Evolutionary conservation across 1,284 basidiomycete genomes (phyloP).

Genomic region (Cryptococcus neoformans): DNA sequence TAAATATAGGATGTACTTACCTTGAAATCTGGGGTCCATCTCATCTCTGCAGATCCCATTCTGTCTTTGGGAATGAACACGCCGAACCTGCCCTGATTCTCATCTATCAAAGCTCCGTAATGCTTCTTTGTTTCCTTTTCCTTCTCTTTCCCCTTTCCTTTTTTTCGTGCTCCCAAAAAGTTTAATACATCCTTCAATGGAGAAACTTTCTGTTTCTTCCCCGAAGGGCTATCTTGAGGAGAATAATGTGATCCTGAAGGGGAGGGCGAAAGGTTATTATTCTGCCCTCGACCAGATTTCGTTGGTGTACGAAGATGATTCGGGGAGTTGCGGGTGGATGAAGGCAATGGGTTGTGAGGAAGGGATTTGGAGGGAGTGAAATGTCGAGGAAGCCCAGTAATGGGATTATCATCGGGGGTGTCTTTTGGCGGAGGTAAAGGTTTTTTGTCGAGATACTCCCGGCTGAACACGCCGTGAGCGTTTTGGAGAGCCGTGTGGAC

Average conservation of each 20-base stretch:
- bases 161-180: conserved; percentile 33
- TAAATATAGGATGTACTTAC: conserved; percentile 12
- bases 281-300: conserved; percentile 12
- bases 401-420: conserved; percentile 21
- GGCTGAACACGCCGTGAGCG: conserved; percentile 16
- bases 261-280: conserved; percentile 19
- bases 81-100: conserved; percentile 28
- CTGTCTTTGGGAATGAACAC: conserved; percentile 33
- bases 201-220: conserved; percentile 25
- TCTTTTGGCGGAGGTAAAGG: conserved; percentile 24
- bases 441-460: conserved; percentile 36
- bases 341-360: not conserved
- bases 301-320: conserved; percentile 31
- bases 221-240: conserved; percentile 25
- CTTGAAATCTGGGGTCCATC: conserved; percentile 13
- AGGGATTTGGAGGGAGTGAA: not conserved
- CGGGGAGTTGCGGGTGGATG: not conserved
- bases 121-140: conserved; percentile 23
- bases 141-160: conserved; percentile 32
- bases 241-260: conserved; percentile 28
- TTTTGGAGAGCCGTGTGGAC: conserved; percentile 2
- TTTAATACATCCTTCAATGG: conserved; percentile 42
- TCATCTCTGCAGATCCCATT: conserved; percentile 44
- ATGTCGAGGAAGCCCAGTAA: conserved; percentile 11
- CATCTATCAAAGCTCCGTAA: conserved; percentile 16